Evolutionary conservation across 805 yeast species (phyloP).

Genomic region (Ogataea degrootiae): DNA sequence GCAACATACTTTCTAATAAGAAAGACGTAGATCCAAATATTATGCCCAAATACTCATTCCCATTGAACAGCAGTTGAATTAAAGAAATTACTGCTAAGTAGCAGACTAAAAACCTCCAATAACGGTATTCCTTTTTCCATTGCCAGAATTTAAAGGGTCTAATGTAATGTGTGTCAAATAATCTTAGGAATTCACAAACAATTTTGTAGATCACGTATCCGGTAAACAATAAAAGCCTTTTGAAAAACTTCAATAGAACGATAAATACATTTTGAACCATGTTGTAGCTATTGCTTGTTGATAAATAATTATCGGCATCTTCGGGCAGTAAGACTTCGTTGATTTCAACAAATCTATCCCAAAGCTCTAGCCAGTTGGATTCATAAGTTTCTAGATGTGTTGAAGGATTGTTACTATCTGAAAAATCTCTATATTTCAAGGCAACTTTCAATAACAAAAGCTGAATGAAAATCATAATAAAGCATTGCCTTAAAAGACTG

Average conservation of each 20-base stretch:
- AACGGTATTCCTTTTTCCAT: constrained; percentile 43
- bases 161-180: constrained; percentile 66
- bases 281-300: constrained; percentile 8
- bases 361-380: constrained; percentile 23
- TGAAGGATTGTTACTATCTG: constrained; percentile 37
- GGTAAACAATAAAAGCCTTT: constrained; percentile 13
- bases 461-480: constrained; percentile 84
- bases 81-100: constrained; percentile 29
- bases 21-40: constrained; percentile 36
- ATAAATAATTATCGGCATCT: constrained; percentile 11
- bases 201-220: constrained; percentile 10
- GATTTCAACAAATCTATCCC: constrained; percentile 24
- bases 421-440: constrained; percentile 46
- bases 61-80: constrained; percentile 21
- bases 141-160: constrained; percentile 80
- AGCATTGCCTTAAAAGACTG: constrained; percentile 72
- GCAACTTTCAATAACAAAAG: constrained; percentile 58
- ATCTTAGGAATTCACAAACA: constrained; percentile 41
- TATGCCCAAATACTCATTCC: constrained; percentile 26
- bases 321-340: constrained; percentile 5
- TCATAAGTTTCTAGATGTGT: constrained; percentile 32
- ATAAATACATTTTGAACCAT: constrained; percentile 4
- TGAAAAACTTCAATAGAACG: constrained; percentile 8
- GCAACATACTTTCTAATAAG: constrained; percentile 65
- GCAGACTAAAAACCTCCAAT: constrained; percentile 41